Evolutionary conservation across 2,329 filamentous ascomycete genomes (phyloP), one percentile per base, ranked within the genome.

Genomic region (Hymenotorrendiella dingleyae): DNA sequence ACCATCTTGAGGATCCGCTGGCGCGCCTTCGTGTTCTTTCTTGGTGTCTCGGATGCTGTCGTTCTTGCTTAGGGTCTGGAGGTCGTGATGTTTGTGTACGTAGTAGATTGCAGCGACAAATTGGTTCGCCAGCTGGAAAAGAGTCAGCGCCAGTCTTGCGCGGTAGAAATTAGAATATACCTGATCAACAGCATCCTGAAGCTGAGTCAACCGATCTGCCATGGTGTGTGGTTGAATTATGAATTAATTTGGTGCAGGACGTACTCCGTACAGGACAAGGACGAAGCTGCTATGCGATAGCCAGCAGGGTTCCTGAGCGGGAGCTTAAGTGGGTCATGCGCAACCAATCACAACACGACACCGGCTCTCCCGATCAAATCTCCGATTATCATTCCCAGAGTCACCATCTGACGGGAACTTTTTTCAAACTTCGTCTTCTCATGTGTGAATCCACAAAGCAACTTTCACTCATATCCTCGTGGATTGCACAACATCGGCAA

Each of bases 111-210:
- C 77, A 34, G 80, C 78, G 47, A 84, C 76, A 58, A 84, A 83
- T 63, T 84, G 80, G 50, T 80, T 78, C 14, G 78, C 76, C 24
- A 85, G 73, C 81, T 85, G 47, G 28, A 17, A 16, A 26, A 27
- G 11, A 16, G 20, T 54, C 12, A 52, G 41, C 22, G 30, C 8
- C 12, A 33, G 11, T 10, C n/a, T 21, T 17, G 3, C n/a, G 29
- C 24, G 27, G 14, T 10, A 14, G 16, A 33, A 46, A 38, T 12
- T 26, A 43, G 35, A 10, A 35, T 64, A 24, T 67, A 86, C 86
- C 73, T 89, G 80, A 59, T 93, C 86, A 47, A 91, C 78, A 64
- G 85, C 82, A 68, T 93, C 86, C 65, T 94, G 87, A 45, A 93
- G 72, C 63, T 93, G 86, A 1, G 87, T 91, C 45, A 94, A 73